A percentile compares a stretch with the other conserved stretches of the same genome.
Evolutionary conservation across 345 rosid species (phyloP).

Genomic region (Salix exigua): DNA sequence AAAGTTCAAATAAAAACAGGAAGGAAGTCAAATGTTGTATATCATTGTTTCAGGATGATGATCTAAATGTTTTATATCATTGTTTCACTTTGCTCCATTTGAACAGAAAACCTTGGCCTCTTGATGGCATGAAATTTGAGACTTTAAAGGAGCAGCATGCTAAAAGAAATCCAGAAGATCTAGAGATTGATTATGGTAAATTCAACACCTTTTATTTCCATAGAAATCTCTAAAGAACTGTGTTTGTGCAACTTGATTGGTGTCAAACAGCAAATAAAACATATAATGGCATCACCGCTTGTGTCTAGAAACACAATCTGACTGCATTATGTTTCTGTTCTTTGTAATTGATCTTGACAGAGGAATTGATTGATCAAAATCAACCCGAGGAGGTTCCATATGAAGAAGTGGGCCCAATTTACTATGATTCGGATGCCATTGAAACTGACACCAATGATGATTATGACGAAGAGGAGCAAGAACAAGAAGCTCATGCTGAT

Average conservation of each 20-base stretch:
- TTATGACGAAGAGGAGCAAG: conserved; percentile 19
- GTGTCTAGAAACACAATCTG: not conserved
- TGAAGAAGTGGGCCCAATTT: conserved; percentile 34
- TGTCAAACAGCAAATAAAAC: not conserved
- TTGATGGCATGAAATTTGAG: conserved; percentile 64
- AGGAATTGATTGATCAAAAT: conserved; percentile 46
- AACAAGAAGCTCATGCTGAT: conserved; percentile 45
- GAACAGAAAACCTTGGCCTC: conserved; percentile 81
- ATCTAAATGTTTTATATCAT: conserved; percentile 1
- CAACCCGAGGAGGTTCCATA: conserved; percentile 31
- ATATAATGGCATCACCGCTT: not conserved
- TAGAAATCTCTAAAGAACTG: not conserved
- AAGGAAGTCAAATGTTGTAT: not conserved
- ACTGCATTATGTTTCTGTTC: not conserved
- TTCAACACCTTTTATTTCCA: not conserved
- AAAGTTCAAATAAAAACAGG: not conserved
- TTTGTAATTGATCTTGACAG: conserved; percentile 33
- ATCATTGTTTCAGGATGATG: conserved; percentile 2
- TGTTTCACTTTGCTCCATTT: conserved; percentile 1
- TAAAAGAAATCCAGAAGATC: conserved; percentile 64
- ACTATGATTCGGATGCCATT: conserved; percentile 50
- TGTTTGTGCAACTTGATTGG: not conserved
- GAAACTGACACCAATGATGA: conserved; percentile 38
- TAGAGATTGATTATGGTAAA: conserved; percentile 78
- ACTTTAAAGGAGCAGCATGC: conserved; percentile 72